phyloP scores from a whole-genome alignment of 805 yeast genomes.

The Zygoascus flipseniorum region DNA sequence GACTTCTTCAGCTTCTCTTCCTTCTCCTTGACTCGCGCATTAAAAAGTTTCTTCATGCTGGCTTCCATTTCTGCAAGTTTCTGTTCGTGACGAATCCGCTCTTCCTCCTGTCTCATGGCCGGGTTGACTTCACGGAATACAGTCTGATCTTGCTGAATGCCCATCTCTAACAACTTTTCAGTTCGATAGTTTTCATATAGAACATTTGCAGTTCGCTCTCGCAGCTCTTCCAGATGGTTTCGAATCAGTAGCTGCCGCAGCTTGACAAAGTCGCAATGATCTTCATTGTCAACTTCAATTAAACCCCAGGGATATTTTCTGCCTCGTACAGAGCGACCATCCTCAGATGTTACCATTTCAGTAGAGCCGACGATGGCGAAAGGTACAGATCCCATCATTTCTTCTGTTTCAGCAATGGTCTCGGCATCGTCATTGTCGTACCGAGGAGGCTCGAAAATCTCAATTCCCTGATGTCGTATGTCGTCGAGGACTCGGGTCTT shows the following conservation, averaged over 20 bases:
- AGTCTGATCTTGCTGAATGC: constrained; percentile 82
- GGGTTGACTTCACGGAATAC: constrained; percentile 97
- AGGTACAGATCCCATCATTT: constrained; percentile 67
- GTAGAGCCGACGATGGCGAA: constrained; percentile 94
- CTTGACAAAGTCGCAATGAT: constrained; percentile 84
- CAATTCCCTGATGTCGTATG: constrained; percentile 62
- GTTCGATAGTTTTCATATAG: constrained; percentile 88
- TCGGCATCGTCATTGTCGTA: constrained; percentile 84
- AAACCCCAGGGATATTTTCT: constrained; percentile 96
- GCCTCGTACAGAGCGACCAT: constrained; percentile 80
- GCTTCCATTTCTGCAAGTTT: constrained; percentile 89
- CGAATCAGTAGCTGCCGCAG: constrained; percentile 83
- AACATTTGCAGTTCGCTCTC: constrained; percentile 68
- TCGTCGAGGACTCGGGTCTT: constrained; percentile 74
- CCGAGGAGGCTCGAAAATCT: constrained; percentile 65
- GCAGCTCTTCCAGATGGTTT: constrained; percentile 87
- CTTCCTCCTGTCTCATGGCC: constrained; percentile 84
- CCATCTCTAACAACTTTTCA: constrained; percentile 68
- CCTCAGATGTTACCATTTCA: constrained; percentile 50
- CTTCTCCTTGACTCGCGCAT: constrained; percentile 91
- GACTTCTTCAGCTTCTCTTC: constrained; percentile 95
- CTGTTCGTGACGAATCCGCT: constrained; percentile 85
- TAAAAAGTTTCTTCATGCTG: constrained; percentile 94
- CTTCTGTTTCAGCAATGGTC: constrained; percentile 53
- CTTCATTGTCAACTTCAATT: constrained; percentile 90